A percentile compares a stretch with the other conserved stretches of the same genome.
Evolutionary conservation across 805 yeast genomes (phyloP).

Genomic region (Schwanniomyces vanrijiae): DNA sequence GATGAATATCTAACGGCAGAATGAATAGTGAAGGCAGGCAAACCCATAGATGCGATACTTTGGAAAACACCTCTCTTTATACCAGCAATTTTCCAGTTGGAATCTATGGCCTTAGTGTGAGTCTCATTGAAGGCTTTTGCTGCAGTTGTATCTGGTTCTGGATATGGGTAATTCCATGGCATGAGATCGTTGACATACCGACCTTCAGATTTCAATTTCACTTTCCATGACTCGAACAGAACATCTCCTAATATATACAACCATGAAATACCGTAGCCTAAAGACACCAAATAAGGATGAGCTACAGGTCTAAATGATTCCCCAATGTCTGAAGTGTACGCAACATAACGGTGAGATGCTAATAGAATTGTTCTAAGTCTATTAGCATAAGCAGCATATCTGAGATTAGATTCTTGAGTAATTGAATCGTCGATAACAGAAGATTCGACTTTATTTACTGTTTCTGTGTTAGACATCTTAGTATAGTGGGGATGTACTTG

Average conservation of each 20-base stretch:
- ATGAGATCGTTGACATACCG: conserved; percentile 55
- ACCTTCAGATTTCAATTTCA: conserved; percentile 65
- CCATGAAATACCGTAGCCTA: conserved; percentile 78
- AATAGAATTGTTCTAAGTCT: conserved; percentile 66
- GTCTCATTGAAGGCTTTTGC: conserved; percentile 28
- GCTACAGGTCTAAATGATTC: conserved; percentile 85
- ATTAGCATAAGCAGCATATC: conserved; percentile 84
- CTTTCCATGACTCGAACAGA: conserved; percentile 69
- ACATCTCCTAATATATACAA: conserved; percentile 74
- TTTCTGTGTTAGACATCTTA: not conserved
- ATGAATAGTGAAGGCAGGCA: conserved; percentile 85
- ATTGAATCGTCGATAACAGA: conserved; percentile 8
- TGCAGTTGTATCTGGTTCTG: conserved; percentile 36
- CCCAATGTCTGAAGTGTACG: conserved; percentile 84
- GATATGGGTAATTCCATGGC: conserved; percentile 65
- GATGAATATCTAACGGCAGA: conserved; percentile 72
- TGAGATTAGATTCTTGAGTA: conserved; percentile 29
- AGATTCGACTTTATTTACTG: conserved; percentile 1
- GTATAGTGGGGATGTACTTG: not conserved
- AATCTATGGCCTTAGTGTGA: conserved; percentile 32
- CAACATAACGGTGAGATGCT: conserved; percentile 80
- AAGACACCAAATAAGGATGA: conserved; percentile 60
- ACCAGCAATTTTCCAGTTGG: conserved; percentile 67
- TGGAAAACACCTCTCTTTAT: conserved; percentile 79
- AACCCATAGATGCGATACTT: conserved; percentile 79